Base-by-base conservation (phyloP, 495 filamentous ascomycete genomes). In the Pyrenopolyporus hunteri region DNA sequence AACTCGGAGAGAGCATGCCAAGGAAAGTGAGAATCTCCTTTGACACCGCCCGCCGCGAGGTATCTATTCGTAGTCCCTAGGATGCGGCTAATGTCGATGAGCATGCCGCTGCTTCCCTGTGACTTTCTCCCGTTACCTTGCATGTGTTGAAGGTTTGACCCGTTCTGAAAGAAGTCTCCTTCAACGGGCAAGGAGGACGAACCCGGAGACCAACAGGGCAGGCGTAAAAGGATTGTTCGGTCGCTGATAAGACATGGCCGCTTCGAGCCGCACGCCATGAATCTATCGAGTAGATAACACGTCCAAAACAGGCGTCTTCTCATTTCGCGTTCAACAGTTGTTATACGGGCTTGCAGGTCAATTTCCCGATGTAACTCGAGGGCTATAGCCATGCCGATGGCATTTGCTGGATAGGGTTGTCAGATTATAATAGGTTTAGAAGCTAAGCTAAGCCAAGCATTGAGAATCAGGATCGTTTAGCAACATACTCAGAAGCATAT, bases 1-100 rank as follows among this genome's bases (percentile, higher is more conserved):
- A 93, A 78, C 63, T 87, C 92, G 6, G 90, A 93, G 17, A 90
- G 79, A 3, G 90, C 83, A 69, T 95, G 90, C 91, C 91, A 95
- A 11, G 90, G 90, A 63, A 93, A 93, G 66, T 93, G 89, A 0
- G 89, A 91, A 67, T 95, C 91, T 39, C 89, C 89, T 70, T 92
- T 93, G 46, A 92, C 89, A 19, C 91, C 91, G 4, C 91, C 91
- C 9, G 89, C 87, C 9, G 89, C 88, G 35, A 93, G 79, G 72
- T 95, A 95, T 57, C 87, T 84, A 58, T 92, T 92, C 0, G 90
- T 92, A n/a, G 85, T 85, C 14, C 90, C 90, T 6, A 95, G 77
- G 22, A 93, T 89, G 13, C 89, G 85, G 13, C 84, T 86, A 54
- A 95, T 92, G 66, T 92, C 90, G 63, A 93, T 90, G 36, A 95